Conservation (phyloP, 305 asterid genomes). For the Euphrasia arctica region DNA sequence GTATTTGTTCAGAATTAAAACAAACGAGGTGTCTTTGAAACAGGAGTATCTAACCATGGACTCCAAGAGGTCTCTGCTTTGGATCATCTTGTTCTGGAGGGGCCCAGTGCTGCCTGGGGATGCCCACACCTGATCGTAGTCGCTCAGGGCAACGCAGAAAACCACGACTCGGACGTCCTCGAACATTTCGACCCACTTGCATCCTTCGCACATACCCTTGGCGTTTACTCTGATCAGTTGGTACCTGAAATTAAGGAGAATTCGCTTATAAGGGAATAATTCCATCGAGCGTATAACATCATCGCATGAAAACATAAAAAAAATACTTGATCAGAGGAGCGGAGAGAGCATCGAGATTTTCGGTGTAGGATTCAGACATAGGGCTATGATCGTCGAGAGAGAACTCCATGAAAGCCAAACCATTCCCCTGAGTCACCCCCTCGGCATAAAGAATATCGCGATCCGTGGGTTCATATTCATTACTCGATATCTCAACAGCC, state of each 20-base stretch:
- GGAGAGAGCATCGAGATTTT: slow-evolving; percentile 53
- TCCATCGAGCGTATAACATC: not conserved
- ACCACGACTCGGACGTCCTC: slow-evolving; percentile 75
- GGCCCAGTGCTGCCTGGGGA: slow-evolving; percentile 35
- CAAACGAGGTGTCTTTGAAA: slow-evolving; percentile 71
- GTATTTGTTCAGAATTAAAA: slow-evolving; percentile 61
- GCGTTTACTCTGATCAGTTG: slow-evolving; percentile 75
- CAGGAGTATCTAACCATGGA: slow-evolving; percentile 61
- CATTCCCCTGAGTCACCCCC: slow-evolving; percentile 82
- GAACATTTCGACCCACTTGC: slow-evolving; percentile 91
- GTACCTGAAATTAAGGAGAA: slow-evolving; percentile 38
- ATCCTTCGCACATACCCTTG: slow-evolving; percentile 69
- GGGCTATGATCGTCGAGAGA: slow-evolving; percentile 79
- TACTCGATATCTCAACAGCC: slow-evolving; percentile 90
- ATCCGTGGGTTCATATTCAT: slow-evolving; percentile 77
- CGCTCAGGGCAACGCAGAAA: slow-evolving; percentile 64
- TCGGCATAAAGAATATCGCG: slow-evolving; percentile 71
- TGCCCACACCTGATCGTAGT: slow-evolving; percentile 59
- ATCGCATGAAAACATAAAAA: not conserved
- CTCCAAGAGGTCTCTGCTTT: slow-evolving; percentile 62
- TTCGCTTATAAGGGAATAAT: no score
- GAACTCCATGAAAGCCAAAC: slow-evolving; percentile 80
- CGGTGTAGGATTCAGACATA: slow-evolving; percentile 73
- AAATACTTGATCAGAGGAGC: slow-evolving; percentile 57
- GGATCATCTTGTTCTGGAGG: slow-evolving; percentile 69